Evolutionary conservation across 1,284 basidiomycete genomes (phyloP).

Genomic region (Leccinum fuscescens): DNA sequence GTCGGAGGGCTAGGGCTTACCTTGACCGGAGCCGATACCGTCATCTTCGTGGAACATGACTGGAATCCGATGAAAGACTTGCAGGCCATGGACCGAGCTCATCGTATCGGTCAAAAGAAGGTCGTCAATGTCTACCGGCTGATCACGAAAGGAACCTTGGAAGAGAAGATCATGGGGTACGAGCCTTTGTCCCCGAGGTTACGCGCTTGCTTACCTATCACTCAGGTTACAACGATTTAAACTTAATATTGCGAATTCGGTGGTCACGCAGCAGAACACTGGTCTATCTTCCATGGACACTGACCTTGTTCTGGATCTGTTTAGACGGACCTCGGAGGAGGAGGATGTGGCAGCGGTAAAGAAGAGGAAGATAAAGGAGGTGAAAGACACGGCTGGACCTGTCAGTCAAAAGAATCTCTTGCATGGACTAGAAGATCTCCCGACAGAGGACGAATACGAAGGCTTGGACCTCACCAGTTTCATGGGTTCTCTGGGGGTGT

Average conservation of each 20-base stretch:
- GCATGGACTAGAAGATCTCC: slow-evolving; percentile 85
- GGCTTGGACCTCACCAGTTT: slow-evolving; percentile 82
- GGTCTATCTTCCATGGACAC: slow-evolving; percentile 96
- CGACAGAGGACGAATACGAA: slow-evolving; percentile 88
- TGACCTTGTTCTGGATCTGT: slow-evolving; percentile 93
- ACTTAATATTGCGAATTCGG: slow-evolving; percentile 94
- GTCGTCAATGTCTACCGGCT: slow-evolving; percentile 98
- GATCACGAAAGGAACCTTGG: slow-evolving; percentile 94
- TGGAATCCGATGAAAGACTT: slow-evolving; percentile 99
- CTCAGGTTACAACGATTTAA: slow-evolving; percentile 94
- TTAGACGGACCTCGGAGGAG: slow-evolving; percentile 79
- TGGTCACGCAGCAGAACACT: slow-evolving; percentile 97
- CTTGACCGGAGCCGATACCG: slow-evolving; percentile 96
- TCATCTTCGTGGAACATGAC: slow-evolving; percentile 99
- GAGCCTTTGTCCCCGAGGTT: slow-evolving; percentile 25
- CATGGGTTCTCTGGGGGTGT: slow-evolving; percentile 67
- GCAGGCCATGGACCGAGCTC: slow-evolving; percentile 99
- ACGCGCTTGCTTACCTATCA: slow-evolving; percentile 16
- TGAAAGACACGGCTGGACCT: slow-evolving; percentile 51
- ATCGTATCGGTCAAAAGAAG: slow-evolving; percentile 97
- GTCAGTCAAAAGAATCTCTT: slow-evolving; percentile 76
- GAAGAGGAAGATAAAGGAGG: slow-evolving; percentile 51
- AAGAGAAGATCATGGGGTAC: slow-evolving; percentile 99
- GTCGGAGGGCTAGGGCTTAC: slow-evolving; percentile 97
- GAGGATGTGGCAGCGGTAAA: slow-evolving; percentile 59